A percentile compares a stretch with the other conserved stretches of the same genome.
phyloP scores from a whole-genome alignment of 1,284 basidiomycete species.

The Rhodotorula mucilaginosa region DNA sequence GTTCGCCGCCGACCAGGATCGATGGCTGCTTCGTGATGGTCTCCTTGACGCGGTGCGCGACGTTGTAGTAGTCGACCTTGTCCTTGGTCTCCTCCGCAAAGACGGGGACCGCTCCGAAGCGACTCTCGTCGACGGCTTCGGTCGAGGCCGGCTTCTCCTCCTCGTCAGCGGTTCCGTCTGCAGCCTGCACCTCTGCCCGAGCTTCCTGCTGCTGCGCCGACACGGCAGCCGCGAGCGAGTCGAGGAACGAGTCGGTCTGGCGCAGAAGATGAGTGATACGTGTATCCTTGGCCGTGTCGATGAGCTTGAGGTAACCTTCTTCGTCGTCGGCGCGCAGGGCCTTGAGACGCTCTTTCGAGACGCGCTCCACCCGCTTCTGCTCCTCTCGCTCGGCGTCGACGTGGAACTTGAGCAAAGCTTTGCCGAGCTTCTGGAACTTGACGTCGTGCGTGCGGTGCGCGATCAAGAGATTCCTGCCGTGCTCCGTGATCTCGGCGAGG shows the following conservation, averaged over 20 bases:
- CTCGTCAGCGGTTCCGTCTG: constrained; percentile 53
- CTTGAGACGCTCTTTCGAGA: constrained; percentile 80
- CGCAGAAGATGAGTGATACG: constrained; percentile 94
- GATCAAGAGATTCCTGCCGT: constrained; percentile 72
- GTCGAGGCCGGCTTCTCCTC: constrained; percentile 22
- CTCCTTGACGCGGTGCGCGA: constrained; percentile 91
- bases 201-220: constrained; percentile 88
- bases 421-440: constrained; percentile 54
- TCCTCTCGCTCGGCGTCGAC: constrained; percentile 53
- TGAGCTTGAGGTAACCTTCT: constrained; percentile 97
- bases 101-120: constrained; percentile 46
- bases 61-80: constrained; percentile 95
- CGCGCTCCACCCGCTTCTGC: constrained; percentile 75
- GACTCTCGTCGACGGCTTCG: constrained; percentile 42
- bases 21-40: constrained; percentile 77
- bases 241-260: constrained; percentile 93
- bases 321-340: constrained; percentile 98
- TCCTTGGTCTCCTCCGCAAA: constrained; percentile 61
- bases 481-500: constrained; percentile 79
- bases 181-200: constrained; percentile 41
- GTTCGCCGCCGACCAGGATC: constrained; percentile 70
- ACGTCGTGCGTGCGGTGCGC: constrained; percentile 55
- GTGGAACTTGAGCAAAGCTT: constrained; percentile 52
- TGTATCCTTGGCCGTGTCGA: constrained; percentile 98
- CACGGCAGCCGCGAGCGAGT: constrained; percentile 91